Percentiles rank a stretch among this genome's conserved stretches.
Evolutionary conservation across 176 grass and related monocot species (phyloP).

Genomic region (Musa schizocarpa): DNA sequence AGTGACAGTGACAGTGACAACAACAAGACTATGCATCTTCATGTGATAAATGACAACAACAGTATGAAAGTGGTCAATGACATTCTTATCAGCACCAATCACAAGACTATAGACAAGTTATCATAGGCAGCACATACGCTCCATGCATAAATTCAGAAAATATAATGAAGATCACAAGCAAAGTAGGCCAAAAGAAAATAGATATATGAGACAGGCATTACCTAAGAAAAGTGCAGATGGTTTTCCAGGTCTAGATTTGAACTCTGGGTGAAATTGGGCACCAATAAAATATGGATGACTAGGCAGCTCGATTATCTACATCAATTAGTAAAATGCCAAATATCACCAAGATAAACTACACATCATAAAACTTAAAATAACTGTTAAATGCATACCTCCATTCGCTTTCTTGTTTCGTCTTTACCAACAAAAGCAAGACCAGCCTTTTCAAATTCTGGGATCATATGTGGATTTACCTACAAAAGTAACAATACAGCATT

Average conservation of each 20-base stretch:
- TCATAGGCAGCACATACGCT: background rate
- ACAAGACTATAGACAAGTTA: background rate
- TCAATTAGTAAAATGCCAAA: background rate
- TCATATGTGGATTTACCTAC: conserved; percentile 52
- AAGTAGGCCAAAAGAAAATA: background rate
- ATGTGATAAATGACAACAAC: no score
- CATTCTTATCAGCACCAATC: no score
- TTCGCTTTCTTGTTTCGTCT: conserved; percentile 38
- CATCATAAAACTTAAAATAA: conserved; percentile 8
- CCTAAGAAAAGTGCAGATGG: conserved; percentile 47
- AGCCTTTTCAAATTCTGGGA: conserved; percentile 30
- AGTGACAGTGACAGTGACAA: no score
- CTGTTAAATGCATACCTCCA: conserved; percentile 27
- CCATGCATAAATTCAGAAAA: background rate
- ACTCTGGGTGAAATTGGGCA: conserved; percentile 53
- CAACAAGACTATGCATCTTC: no score
- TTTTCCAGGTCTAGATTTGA: conserved; percentile 43
- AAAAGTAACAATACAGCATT: conserved; percentile 7
- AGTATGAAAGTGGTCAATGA: no score
- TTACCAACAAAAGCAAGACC: conserved; percentile 42
- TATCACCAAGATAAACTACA: background rate
- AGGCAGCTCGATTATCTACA: conserved; percentile 39
- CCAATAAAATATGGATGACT: conserved; percentile 41
- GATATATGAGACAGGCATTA: background rate
- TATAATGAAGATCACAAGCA: no score